Conservation (phyloP, 2,329 filamentous ascomycete species). For the Balansia obtecta region DNA sequence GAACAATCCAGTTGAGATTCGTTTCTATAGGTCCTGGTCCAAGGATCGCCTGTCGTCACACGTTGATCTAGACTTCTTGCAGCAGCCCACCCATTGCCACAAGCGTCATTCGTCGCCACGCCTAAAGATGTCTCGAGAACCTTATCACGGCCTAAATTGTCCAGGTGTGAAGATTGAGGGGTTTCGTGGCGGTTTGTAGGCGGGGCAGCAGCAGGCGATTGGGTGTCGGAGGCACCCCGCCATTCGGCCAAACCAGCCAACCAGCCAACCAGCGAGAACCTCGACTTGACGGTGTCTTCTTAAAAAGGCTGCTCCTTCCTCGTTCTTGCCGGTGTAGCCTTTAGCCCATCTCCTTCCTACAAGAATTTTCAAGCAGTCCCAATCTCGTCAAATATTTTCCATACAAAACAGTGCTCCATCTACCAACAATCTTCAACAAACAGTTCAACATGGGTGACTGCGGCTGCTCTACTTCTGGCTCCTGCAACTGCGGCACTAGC, state of each 20-base stretch:
- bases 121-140: slow-evolving; percentile 2
- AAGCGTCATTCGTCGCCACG: slow-evolving; percentile 7
- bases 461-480: slow-evolving; percentile 27
- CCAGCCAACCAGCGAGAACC: no score
- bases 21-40: no score
- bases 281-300: no score
- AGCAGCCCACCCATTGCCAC: background rate
- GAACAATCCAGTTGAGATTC: background rate
- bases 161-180: background rate
- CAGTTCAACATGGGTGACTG: slow-evolving; percentile 27
- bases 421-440: slow-evolving; percentile 6
- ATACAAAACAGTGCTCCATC: background rate
- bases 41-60: background rate
- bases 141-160: background rate
- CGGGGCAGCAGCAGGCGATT: background rate
- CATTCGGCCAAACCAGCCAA: no score
- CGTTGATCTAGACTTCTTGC: background rate
- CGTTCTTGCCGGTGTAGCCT: background rate
- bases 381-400: background rate
- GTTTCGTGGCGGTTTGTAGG: background rate
- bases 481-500: slow-evolving; percentile 28
- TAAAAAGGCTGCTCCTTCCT: background rate
- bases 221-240: no score
- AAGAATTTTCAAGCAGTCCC: background rate
- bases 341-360: no score